Evolutionary conservation across 2,329 filamentous ascomycete species (phyloP).

Genomic region (Sclerotinia trifoliorum): DNA sequence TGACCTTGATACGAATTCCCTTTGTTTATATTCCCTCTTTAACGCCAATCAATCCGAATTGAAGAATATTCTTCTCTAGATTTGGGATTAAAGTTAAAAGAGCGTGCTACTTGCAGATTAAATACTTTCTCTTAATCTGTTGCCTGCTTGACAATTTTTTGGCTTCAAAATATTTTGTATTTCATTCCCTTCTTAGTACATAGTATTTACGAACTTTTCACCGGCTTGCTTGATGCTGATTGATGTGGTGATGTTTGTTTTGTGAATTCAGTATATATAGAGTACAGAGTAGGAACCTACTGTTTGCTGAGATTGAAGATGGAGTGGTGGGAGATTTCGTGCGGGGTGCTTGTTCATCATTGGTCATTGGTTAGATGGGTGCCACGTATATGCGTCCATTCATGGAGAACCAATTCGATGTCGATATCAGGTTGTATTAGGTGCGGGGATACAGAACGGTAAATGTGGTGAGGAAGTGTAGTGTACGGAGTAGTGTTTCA

Average conservation of each 20-base stretch:
- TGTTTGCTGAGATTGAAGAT: neutral
- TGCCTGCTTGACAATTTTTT: neutral
- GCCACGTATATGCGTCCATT: neutral
- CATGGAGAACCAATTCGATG: neutral
- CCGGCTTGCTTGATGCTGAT: neutral
- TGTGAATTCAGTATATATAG: too few species aligned
- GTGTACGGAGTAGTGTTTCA: neutral
- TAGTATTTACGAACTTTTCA: neutral
- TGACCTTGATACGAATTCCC: conserved; percentile 22
- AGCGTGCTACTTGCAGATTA: neutral
- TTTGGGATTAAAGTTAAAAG: neutral
- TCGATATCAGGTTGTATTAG: neutral
- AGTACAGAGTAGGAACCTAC: too few species aligned
- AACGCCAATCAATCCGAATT: neutral
- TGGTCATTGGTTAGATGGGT: neutral
- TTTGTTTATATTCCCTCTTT: conserved; percentile 19
- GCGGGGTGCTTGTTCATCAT: neutral
- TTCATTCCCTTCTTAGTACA: conserved; percentile 6
- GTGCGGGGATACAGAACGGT: too few species aligned
- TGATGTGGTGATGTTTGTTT: neutral
- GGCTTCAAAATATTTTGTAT: neutral
- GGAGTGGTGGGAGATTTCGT: neutral
- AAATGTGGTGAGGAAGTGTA: neutral
- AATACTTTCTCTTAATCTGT: neutral
- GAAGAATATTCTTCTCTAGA: neutral